A percentile compares a stretch with the other conserved stretches of the same genome.
These are phyloP conservation scores for Bathelium albidoporum DNA, from an alignment of 495 filamentous ascomycete species.

Conservation along the genomic window DNA sequence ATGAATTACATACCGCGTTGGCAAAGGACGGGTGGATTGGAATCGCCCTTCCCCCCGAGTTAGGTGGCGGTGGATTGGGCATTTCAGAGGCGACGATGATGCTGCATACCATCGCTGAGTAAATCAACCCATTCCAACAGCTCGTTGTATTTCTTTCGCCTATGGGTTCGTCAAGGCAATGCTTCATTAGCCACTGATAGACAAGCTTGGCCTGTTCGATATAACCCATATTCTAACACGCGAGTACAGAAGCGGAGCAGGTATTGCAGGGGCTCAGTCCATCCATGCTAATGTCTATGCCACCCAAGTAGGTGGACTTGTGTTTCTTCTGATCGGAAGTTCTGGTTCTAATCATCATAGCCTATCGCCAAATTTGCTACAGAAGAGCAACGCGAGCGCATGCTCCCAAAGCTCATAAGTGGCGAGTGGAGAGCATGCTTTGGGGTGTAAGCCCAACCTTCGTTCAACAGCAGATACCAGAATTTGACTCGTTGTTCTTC, in stretches of 20 bases:
- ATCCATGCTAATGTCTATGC: slow-evolving; percentile 74
- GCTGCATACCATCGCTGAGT: slow-evolving; percentile 72
- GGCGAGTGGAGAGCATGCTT: slow-evolving; percentile 63
- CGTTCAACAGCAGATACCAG: background rate
- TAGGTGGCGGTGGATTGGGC: slow-evolving; percentile 64
- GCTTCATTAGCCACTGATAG: background rate
- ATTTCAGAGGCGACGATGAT: slow-evolving; percentile 79
- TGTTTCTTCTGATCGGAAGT: background rate
- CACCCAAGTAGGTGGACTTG: slow-evolving; percentile 39
- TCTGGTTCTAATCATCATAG: slow-evolving; percentile 8
- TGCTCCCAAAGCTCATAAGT: slow-evolving; percentile 58
- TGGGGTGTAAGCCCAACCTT: slow-evolving; percentile 38
- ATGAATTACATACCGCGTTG: slow-evolving; percentile 62
- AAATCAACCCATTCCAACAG: slow-evolving; percentile 4
- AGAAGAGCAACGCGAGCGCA: slow-evolving; percentile 45
- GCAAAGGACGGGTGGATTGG: slow-evolving; percentile 78
- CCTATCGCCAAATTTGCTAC: slow-evolving; percentile 63
- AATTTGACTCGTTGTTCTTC: background rate
- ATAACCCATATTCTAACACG: background rate
- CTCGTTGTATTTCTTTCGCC: background rate
- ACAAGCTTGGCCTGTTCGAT: background rate
- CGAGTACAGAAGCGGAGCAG: slow-evolving; percentile 46
- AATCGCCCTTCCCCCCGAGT: slow-evolving; percentile 60
- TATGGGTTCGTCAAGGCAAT: background rate
- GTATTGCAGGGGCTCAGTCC: slow-evolving; percentile 66